Base-by-base conservation (phyloP, 345 rosid genomes). In the Isatis tinctoria region DNA sequence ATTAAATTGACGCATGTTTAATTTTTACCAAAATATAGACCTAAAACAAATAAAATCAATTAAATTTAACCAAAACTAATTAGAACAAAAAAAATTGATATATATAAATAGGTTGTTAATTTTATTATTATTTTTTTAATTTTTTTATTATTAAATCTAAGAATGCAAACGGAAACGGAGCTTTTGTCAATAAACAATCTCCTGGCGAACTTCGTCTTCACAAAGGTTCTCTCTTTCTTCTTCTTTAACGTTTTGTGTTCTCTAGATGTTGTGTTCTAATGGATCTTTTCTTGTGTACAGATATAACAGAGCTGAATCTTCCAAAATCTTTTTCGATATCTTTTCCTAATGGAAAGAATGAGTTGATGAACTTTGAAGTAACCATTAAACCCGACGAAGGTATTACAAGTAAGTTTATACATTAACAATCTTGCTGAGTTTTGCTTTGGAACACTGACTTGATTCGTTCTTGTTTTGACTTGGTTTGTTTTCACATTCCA, bases 141-240 rank as follows among this genome's bases (percentile, higher is more conserved):
- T n/a, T n/a, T n/a, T n/a, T n/a, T n/a, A n/a, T n/a, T n/a, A n/a
- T n/a, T n/a, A n/a, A n/a, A n/a, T 83, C 88, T 58, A 80, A 81
- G 62, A 85, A 81, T 69, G 79, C 82, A 17, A 82, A 75, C 6
- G 32, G 2, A 39, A 87, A 85, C 54, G 83, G 83, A 56, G 63
- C 70, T 27, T 78, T 84, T 22, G 35, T 64, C 20, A 90, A 83
- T 73, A 89, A 82, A 79, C 91, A 87, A 85, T 78, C 83, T 58
- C 88, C 96, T 60, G 92, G 96, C 20, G 96, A 92, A 73, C 83
- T 92, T 74, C 96, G 95, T 75, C 88, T 92, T 73, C 83, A 87
- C 62, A 92, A 85, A 88, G 96, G 98, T 92, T 68, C 14, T 70
- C 20, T 24, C 60, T 30, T 52, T 69, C 40, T 57, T 40, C 45